Conservation (phyloP, 306 rosid genomes). For the Sesbania bispinosa region DNA sequence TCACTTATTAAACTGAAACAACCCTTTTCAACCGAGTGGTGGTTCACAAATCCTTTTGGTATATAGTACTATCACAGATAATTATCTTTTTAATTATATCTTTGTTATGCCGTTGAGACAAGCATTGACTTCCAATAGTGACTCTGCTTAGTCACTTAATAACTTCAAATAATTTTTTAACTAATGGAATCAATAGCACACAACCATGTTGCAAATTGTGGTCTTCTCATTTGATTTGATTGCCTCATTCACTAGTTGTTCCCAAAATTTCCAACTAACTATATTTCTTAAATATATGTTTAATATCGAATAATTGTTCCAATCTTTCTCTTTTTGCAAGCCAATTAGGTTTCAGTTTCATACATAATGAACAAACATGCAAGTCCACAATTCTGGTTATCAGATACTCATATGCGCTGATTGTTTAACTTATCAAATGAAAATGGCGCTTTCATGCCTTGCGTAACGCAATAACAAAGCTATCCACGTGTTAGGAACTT, state of each 20-base stretch:
- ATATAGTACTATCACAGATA: no score
- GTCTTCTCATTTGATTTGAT: not conserved
- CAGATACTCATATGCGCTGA: not conserved
- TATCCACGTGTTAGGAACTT: not conserved
- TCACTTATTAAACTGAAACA: no score
- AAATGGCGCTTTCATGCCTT: not conserved
- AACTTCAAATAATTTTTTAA: not conserved
- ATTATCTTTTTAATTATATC: no score
- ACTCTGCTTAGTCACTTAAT: not conserved
- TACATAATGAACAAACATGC: not conserved
- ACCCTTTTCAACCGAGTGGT: no score
- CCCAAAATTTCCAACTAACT: not conserved
- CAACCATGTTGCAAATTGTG: not conserved
- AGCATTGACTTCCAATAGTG: not conserved
- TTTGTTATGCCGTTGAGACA: not conserved
- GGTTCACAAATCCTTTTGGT: no score
- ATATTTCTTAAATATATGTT: not conserved
- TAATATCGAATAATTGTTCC: not conserved
- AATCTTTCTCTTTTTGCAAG: not conserved
- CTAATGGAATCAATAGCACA: not conserved
- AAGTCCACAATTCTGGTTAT: not conserved
- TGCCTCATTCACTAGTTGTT: not conserved
- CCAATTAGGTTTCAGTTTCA: not conserved
- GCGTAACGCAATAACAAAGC: constrained; percentile 16
- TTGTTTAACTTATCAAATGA: not conserved